These are phyloP conservation scores for Tolypocladium paradoxum DNA, from an alignment of 2,329 filamentous ascomycete genomes.

Conservation along the genomic window DNA sequence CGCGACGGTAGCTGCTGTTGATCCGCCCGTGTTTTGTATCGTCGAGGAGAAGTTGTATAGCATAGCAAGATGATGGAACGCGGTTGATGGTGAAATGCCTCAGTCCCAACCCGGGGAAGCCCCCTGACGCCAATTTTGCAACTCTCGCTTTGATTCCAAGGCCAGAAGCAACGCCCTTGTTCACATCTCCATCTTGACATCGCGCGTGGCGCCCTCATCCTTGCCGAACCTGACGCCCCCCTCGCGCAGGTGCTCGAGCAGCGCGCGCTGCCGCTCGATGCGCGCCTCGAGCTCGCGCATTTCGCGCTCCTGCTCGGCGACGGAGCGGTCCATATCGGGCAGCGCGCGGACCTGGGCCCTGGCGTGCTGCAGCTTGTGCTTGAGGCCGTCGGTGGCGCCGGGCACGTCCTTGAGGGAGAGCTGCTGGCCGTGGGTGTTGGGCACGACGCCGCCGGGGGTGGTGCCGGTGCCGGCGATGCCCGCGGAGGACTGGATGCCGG, in stretches of 20 bases:
- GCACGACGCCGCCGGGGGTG: conserved; percentile 19
- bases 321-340: conserved; percentile 57
- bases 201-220: conserved; percentile 15
- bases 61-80: not conserved
- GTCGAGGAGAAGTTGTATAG: not conserved
- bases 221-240: conserved; percentile 25
- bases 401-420: conserved; percentile 63
- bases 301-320: conserved; percentile 62
- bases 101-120: not conserved
- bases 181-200: conserved; percentile 31
- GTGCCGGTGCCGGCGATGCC: conserved; percentile 28
- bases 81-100: not conserved
- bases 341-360: conserved; percentile 52
- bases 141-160: not conserved
- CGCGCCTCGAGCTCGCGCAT: conserved; percentile 54
- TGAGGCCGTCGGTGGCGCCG: conserved; percentile 65
- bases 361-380: conserved; percentile 74
- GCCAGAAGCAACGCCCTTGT: conserved; percentile 7
- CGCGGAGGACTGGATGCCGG: conserved; percentile 29
- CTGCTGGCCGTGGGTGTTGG: conserved; percentile 22
- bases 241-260: conserved; percentile 43
- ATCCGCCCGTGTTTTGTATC: not conserved
- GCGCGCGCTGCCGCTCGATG: conserved; percentile 50
- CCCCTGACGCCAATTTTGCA: not conserved
- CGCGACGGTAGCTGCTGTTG: conserved; percentile 4